These are phyloP conservation scores for Tetrahymena borealis DNA, from an alignment of 73 alveolate genomes.

Conservation along the genomic window DNA sequence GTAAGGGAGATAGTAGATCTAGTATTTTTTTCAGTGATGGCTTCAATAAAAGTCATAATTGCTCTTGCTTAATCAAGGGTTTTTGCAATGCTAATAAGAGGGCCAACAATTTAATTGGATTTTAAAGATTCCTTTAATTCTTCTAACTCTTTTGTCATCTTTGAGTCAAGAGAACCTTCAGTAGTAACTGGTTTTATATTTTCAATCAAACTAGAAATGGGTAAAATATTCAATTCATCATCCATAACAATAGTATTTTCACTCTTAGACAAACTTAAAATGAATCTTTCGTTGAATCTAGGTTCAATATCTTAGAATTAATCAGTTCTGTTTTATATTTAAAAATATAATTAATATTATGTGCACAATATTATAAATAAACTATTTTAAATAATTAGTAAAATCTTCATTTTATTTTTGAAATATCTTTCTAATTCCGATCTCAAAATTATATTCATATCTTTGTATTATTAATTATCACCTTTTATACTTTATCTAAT, in stretches of 20 bases:
- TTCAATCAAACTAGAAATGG: slow-evolving; percentile 81
- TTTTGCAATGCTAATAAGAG: slow-evolving; percentile 73
- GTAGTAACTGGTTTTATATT: slow-evolving; percentile 41
- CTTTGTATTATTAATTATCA: too few species aligned
- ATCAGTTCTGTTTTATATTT: slow-evolving; percentile 3
- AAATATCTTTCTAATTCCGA: too few species aligned
- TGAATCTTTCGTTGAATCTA: slow-evolving; percentile 97
- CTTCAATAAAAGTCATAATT: slow-evolving; percentile 90
- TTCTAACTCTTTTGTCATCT: neutral
- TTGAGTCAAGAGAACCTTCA: slow-evolving; percentile 34
- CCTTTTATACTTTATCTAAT: too few species aligned
- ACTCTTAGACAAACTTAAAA: slow-evolving; percentile 80
- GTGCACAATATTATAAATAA: neutral
- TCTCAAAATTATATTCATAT: too few species aligned
- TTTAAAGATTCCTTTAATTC: slow-evolving; percentile 22
- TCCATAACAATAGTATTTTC: slow-evolving; percentile 85
- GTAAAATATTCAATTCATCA: slow-evolving; percentile 98
- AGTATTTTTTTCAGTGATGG: slow-evolving; percentile 88
- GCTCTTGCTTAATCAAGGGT: slow-evolving; percentile 95
- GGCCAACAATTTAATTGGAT: slow-evolving; percentile 19
- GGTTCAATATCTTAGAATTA: slow-evolving; percentile 83
- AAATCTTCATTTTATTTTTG: too few species aligned
- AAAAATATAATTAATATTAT: too few species aligned
- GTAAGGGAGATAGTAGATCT: slow-evolving; percentile 90
- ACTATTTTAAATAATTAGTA: too few species aligned